A percentile compares a stretch with the other conserved stretches of the same genome.
Evolutionary conservation across 129 eudicot genomes (phyloP).

Genomic region (Escallonia rubra): DNA sequence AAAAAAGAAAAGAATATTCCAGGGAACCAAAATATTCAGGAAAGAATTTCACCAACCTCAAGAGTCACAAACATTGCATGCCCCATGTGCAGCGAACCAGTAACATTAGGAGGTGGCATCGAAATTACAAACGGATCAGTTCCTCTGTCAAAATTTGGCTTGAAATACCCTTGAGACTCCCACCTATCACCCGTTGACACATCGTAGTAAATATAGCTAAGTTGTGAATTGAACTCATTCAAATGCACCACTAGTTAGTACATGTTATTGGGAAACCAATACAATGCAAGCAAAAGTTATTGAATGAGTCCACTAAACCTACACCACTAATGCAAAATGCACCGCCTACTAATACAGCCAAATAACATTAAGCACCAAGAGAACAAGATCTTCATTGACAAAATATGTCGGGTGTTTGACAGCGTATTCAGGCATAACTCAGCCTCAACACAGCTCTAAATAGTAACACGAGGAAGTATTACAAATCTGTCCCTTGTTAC

Average conservation of each 20-base stretch:
- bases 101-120: slow-evolving; percentile 99
- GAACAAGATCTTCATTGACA: neutral
- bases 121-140: slow-evolving; percentile 76
- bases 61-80: slow-evolving; percentile 99
- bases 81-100: slow-evolving; percentile 99
- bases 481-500: no score
- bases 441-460: no score
- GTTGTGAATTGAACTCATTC: neutral
- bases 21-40: neutral
- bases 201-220: slow-evolving; percentile 3
- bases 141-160: slow-evolving; percentile 74
- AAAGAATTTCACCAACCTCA: slow-evolving; percentile 69
- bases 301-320: no score
- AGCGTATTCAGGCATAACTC: neutral
- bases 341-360: neutral
- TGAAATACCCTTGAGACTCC: slow-evolving; percentile 98
- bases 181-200: slow-evolving; percentile 55
- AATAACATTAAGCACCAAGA: neutral
- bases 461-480: no score
- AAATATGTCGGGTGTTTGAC: neutral
- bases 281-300: no score
- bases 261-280: neutral
- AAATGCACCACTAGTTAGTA: slow-evolving; percentile 1
- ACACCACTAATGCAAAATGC: no score
- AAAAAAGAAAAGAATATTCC: neutral